Percentiles rank a stretch among this genome's conserved stretches.
phyloP scores from a whole-genome alignment of 1,284 basidiomycete species.

The Rhodotorula sp. region DNA sequence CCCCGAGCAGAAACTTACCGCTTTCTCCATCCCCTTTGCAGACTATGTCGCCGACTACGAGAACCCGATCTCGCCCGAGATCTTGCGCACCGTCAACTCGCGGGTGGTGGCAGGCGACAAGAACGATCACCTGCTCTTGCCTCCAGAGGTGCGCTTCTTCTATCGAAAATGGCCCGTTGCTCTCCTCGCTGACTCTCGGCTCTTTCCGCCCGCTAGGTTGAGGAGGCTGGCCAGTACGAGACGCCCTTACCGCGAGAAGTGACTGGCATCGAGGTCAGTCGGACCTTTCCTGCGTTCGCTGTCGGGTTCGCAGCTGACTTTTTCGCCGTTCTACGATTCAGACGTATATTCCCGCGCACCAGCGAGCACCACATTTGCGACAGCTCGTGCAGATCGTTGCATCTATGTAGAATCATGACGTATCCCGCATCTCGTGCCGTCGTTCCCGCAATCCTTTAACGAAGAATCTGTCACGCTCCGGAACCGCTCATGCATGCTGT shows the following conservation, averaged over 20 bases:
- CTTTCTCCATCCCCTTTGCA: constrained; percentile 79
- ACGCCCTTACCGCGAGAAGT: constrained; percentile 81
- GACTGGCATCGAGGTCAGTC: constrained; percentile 65
- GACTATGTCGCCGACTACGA: constrained; percentile 99
- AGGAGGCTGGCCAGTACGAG: constrained; percentile 91
- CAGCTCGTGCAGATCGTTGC: constrained; percentile 54
- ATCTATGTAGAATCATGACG: background rate
- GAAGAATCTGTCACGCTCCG: no score
- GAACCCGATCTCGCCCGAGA: constrained; percentile 95
- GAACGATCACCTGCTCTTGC: constrained; percentile 88
- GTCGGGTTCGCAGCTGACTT: background rate
- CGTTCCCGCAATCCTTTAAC: background rate
- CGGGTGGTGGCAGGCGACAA: constrained; percentile 91
- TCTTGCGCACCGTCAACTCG: constrained; percentile 90
- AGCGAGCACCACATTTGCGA: constrained; percentile 77
- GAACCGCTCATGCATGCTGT: no score
- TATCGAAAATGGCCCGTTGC: accelerated
- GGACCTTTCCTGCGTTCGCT: no score
- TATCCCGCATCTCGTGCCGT: no score
- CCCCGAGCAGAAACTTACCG: background rate
- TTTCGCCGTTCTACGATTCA: background rate
- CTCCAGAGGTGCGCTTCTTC: constrained; percentile 62
- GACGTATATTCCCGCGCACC: constrained; percentile 56
- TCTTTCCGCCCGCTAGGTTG: constrained; percentile 55
- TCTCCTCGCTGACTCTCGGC: background rate